Conservation (phyloP, 306 rosid genomes). For the Abrus pulchellus region DNA sequence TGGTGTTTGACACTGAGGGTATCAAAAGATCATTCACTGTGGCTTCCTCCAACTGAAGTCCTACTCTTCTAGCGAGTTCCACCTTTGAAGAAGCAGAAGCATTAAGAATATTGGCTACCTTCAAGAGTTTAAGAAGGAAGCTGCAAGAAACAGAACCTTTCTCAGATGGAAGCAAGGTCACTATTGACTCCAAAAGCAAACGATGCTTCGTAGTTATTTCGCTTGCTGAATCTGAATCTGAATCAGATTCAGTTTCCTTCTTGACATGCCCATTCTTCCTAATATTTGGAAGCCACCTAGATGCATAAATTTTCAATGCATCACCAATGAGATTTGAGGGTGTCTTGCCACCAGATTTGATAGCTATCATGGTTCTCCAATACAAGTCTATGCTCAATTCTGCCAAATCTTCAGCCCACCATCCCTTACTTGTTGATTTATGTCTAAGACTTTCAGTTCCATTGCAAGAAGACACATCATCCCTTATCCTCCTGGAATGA, state of each 20-base stretch:
- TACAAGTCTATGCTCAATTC: constrained; percentile 80
- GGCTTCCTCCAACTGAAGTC: constrained; percentile 44
- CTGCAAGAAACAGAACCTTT: constrained; percentile 47
- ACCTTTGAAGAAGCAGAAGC: constrained; percentile 41
- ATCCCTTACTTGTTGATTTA: constrained; percentile 63
- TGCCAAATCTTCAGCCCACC: constrained; percentile 95
- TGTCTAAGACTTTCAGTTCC: constrained; percentile 70
- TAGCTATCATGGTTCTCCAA: constrained; percentile 85
- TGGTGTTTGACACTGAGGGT: constrained; percentile 30
- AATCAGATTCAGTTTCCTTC: constrained; percentile 21
- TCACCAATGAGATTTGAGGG: constrained; percentile 64
- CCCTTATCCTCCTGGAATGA: constrained; percentile 71
- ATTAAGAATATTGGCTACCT: constrained; percentile 24
- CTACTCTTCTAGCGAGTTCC: constrained; percentile 42
- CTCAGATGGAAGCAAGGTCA: constrained; percentile 40
- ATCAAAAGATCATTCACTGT: constrained; percentile 40
- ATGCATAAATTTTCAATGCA: constrained; percentile 39
- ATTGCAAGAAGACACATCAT: constrained; percentile 69
- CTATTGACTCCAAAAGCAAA: constrained; percentile 38
- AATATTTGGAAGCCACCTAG: constrained; percentile 40
- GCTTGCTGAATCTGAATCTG: constrained; percentile 40
- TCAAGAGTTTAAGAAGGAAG: constrained; percentile 44
- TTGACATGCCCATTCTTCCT: constrained; percentile 20
- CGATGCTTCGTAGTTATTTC: constrained; percentile 27
- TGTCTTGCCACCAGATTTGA: constrained; percentile 75